Conservation (phyloP, 495 filamentous ascomycete genomes). For the Mytilinidion resinicola region DNA sequence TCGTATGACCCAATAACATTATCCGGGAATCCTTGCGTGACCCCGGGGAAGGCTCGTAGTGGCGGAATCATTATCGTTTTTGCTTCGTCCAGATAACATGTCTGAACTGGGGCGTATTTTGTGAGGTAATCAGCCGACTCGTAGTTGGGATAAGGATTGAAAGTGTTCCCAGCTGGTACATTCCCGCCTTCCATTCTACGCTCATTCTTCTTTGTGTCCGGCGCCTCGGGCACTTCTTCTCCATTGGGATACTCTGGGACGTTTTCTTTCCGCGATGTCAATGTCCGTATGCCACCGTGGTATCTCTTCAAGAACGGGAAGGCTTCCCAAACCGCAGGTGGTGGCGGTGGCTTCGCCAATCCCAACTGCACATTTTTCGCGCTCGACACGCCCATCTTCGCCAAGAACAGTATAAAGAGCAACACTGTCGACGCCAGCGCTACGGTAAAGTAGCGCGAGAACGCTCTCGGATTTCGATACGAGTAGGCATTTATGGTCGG, state of each 20-base stretch:
- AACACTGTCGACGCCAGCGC: slow-evolving; percentile 60
- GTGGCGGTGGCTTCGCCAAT: slow-evolving; percentile 45
- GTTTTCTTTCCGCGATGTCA: slow-evolving; percentile 57
- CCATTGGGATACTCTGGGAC: slow-evolving; percentile 66
- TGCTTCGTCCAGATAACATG: slow-evolving; percentile 69
- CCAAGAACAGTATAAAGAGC: slow-evolving; percentile 63
- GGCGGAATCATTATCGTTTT: slow-evolving; percentile 57
- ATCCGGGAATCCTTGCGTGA: slow-evolving; percentile 74
- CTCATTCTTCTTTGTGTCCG: slow-evolving; percentile 15
- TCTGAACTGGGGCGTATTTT: slow-evolving; percentile 57
- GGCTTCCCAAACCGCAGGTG: slow-evolving; percentile 69
- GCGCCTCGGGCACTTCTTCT: slow-evolving; percentile 24
- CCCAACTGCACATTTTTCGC: slow-evolving; percentile 54
- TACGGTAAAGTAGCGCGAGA: slow-evolving; percentile 60
- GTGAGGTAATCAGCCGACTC: slow-evolving; percentile 50
- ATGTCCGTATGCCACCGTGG: slow-evolving; percentile 67
- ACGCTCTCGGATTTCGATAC: slow-evolving; percentile 26
- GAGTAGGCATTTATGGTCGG: slow-evolving; percentile 29
- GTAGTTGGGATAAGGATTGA: slow-evolving; percentile 65
- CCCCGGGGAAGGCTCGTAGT: slow-evolving; percentile 64
- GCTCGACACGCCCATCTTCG: slow-evolving; percentile 62
- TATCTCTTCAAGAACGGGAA: slow-evolving; percentile 80
- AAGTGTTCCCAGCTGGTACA: slow-evolving; percentile 51
- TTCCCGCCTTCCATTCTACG: slow-evolving; percentile 14
- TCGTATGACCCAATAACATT: slow-evolving; percentile 76